A percentile compares a stretch with the other conserved stretches of the same genome.
These are phyloP conservation scores for Chytriomyces hyalinus DNA, from an alignment of 192 early-diverging fungal species.

Conservation along the genomic window DNA sequence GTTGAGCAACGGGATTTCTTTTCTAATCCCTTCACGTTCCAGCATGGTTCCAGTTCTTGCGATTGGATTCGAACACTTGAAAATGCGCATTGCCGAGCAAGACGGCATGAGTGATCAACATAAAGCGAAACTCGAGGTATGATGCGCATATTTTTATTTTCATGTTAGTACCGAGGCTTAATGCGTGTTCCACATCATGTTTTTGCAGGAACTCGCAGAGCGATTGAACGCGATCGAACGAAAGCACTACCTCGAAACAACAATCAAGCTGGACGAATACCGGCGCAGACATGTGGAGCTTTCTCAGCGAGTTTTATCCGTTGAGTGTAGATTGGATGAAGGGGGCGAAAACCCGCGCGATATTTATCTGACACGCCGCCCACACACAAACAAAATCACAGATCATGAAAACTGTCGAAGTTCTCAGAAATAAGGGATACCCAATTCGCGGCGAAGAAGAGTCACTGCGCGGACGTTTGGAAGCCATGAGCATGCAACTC, in stretches of 20 bases:
- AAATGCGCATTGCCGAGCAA: constrained; percentile 84
- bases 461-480: constrained; percentile 71
- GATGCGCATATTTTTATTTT: constrained; percentile 28
- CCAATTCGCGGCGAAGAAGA: constrained; percentile 86
- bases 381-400: constrained; percentile 34
- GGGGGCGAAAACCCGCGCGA: no score
- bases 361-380: no score
- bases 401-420: constrained; percentile 86
- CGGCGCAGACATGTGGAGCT: constrained; percentile 78
- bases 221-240: constrained; percentile 64
- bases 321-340: neutral
- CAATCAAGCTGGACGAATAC: constrained; percentile 76
- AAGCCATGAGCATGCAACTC: constrained; percentile 76
- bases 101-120: constrained; percentile 70
- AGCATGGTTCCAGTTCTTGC: constrained; percentile 92
- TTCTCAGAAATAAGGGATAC: constrained; percentile 82
- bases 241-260: constrained; percentile 76
- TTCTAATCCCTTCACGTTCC: neutral
- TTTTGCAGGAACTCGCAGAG: constrained; percentile 59
- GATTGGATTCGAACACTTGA: constrained; percentile 87
- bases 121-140: constrained; percentile 70
- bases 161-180: neutral
- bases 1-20: no score
- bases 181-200: neutral
- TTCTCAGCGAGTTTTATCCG: constrained; percentile 34